Evolutionary conservation across 2,329 filamentous ascomycete species (phyloP).

Genomic region (Penicillium sp.): DNA sequence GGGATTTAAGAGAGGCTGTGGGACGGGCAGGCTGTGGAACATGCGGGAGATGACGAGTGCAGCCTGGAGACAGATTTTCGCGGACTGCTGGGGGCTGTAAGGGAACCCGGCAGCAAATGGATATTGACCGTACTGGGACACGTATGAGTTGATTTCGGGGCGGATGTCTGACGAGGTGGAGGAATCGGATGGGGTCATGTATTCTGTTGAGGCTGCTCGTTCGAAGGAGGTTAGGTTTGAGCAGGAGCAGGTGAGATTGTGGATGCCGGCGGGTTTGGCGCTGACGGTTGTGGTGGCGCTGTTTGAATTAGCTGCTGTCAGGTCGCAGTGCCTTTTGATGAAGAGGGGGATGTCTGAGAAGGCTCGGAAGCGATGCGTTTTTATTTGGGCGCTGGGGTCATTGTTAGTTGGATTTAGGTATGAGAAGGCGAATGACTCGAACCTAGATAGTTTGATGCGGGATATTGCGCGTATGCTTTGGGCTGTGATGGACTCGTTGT

Average conservation of each 20-base stretch:
- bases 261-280: conserved; percentile 17
- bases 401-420: conserved; percentile 4
- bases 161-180: conserved; percentile 27
- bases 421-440: background rate
- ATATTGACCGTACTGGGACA: conserved; percentile 23
- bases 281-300: conserved; percentile 7
- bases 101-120: conserved; percentile 32
- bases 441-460: conserved; percentile 40
- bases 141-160: conserved; percentile 23
- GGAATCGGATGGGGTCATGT: conserved; percentile 28
- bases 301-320: conserved; percentile 27
- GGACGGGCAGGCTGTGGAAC: conserved; percentile 35
- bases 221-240: conserved; percentile 26
- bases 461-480: conserved; percentile 36
- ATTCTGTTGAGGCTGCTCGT: conserved; percentile 24
- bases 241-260: conserved; percentile 28
- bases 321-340: conserved; percentile 39
- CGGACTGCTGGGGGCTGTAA: conserved; percentile 36
- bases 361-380: conserved; percentile 40
- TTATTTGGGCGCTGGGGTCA: conserved; percentile 36
- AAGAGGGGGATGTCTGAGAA: conserved; percentile 42
- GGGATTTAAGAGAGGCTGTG: conserved; percentile 24
- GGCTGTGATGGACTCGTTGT: conserved; percentile 32
- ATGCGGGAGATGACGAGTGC: conserved; percentile 36
- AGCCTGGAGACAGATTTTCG: conserved; percentile 35